Conservation (phyloP, 2,329 filamentous ascomycete genomes). For the Waltergamsia citrina region DNA sequence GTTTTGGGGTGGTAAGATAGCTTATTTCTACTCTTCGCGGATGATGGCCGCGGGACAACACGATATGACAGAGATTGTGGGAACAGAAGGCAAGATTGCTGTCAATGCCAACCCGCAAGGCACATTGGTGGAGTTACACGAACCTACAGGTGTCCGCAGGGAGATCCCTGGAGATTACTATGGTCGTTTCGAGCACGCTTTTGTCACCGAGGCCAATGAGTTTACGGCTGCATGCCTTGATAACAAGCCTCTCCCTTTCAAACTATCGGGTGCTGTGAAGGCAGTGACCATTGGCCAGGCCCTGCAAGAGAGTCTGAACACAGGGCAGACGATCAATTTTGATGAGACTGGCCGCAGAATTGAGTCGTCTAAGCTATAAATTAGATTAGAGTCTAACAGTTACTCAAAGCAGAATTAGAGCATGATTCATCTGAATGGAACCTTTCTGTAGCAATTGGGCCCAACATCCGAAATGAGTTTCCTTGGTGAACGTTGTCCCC, state of each 20-base stretch:
- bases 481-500: too few relatives aligned
- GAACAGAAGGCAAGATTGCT: slow-evolving; percentile 52
- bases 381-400: too few relatives aligned
- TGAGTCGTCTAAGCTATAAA: slow-evolving; percentile 27
- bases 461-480: too few relatives aligned
- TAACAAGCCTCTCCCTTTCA: slow-evolving; percentile 42
- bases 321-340: slow-evolving; percentile 47
- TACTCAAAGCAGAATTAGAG: too few relatives aligned
- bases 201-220: slow-evolving; percentile 54
- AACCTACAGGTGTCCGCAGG: slow-evolving; percentile 35
- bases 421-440: too few relatives aligned
- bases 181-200: slow-evolving; percentile 52
- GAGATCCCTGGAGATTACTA: slow-evolving; percentile 55
- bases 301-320: slow-evolving; percentile 46
- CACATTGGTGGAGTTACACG: slow-evolving; percentile 46
- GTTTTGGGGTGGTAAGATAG: slow-evolving; percentile 51
- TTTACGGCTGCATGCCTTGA: slow-evolving; percentile 52
- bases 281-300: slow-evolving; percentile 52
- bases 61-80: slow-evolving; percentile 58
- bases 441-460: too few relatives aligned
- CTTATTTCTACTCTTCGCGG: slow-evolving; percentile 52
- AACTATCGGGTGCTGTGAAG: slow-evolving; percentile 45
- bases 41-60: slow-evolving; percentile 63
- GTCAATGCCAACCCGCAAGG: slow-evolving; percentile 49
- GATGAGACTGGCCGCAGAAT: slow-evolving; percentile 38